Evolutionary conservation across 2,329 filamentous ascomycete genomes (phyloP), one percentile per base, ranked within the genome.

Genomic region (Penicillium sumatraense): DNA sequence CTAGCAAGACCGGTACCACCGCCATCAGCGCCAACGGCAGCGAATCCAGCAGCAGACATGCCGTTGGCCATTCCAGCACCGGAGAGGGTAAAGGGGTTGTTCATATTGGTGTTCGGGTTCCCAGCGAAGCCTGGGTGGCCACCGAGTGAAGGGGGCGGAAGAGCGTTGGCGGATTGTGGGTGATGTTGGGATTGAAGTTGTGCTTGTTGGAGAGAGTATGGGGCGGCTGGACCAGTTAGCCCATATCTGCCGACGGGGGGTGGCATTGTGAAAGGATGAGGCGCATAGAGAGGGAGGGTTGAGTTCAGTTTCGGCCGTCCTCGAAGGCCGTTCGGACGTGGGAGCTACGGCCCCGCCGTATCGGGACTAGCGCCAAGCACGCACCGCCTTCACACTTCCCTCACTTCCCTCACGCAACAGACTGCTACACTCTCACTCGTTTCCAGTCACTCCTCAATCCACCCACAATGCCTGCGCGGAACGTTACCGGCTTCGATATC

Each of bases 401-500:
- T 53, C 51, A 49, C 18, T 38, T 49, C 47, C 24, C 36, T 48
- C 35, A 20, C 38, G 24, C 35, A 18, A 5, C 20, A 5, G 11
- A 14, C 20, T 20, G 21, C 13, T 11, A 35, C 45, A 40, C 23
- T 55, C 57, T 56, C 36, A 31, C 51, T 50, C 29, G n/a, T 53
- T 16, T 54, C n/a, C 13, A 7, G 42, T 27, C 24, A 23, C 57
- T 52, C 60, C 58, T 66, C 33, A 51, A 38, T 45, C 31, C 20
- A 36, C 50, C 63, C 63, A 75, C 65, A 68, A 84, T 85, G 82
- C 75, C 81, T 65, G 72, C 77, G 57, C 69, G 71, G 80, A 82
- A 91, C 83, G 86, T 96, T 77, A 97, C 93, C 69, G 93, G 93
- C 79, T 98, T 98, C 83, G 89, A 95, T 80, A 83, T 91, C 70